A percentile compares a stretch with the other conserved stretches of the same genome.
These are phyloP conservation scores for Sporodiniella umbellata DNA, from an alignment of 371 early-diverging fungal species.

Conservation along the genomic window DNA sequence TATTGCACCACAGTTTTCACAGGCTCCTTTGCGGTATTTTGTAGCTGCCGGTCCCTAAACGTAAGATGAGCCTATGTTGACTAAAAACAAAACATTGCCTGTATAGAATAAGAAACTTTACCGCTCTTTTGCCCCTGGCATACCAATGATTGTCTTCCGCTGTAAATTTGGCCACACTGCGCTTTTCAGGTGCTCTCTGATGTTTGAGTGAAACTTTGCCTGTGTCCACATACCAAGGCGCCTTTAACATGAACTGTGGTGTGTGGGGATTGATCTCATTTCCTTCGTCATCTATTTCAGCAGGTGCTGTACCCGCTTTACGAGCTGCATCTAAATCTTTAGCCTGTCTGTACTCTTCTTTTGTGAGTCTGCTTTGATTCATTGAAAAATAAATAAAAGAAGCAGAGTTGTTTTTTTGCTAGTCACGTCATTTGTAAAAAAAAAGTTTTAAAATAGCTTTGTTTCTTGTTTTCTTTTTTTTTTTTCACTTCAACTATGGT, in stretches of 20 bases:
- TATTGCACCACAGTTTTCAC: conserved; percentile 95
- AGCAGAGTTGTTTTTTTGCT: neutral
- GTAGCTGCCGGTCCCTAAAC: conserved; percentile 75
- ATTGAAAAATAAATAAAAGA: conserved; percentile 2
- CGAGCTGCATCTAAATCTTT: conserved; percentile 89
- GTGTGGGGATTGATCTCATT: conserved; percentile 98
- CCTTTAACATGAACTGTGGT: conserved; percentile 93
- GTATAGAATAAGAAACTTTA: no score
- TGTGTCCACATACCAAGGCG: conserved; percentile 95
- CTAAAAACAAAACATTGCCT: no score
- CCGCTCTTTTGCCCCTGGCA: conserved; percentile 69
- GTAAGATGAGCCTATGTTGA: neutral
- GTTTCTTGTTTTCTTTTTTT: neutral
- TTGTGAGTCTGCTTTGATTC: conserved; percentile 58
- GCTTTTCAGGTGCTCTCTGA: conserved; percentile 63
- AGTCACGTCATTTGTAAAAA: neutral
- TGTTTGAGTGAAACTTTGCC: conserved; percentile 88
- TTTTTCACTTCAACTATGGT: conserved; percentile 6
- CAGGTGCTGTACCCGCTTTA: conserved; percentile 88
- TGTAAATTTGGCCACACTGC: conserved; percentile 33
- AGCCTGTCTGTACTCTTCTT: conserved; percentile 83
- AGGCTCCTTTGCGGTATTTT: conserved; percentile 93
- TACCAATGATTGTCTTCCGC: conserved; percentile 75
- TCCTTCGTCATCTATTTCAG: conserved; percentile 90
- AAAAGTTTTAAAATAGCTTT: neutral